Evolutionary conservation across 2,329 filamentous ascomycete species (phyloP), one percentile per base, ranked within the genome.

Genomic region (Ophiosphaerella narmari): DNA sequence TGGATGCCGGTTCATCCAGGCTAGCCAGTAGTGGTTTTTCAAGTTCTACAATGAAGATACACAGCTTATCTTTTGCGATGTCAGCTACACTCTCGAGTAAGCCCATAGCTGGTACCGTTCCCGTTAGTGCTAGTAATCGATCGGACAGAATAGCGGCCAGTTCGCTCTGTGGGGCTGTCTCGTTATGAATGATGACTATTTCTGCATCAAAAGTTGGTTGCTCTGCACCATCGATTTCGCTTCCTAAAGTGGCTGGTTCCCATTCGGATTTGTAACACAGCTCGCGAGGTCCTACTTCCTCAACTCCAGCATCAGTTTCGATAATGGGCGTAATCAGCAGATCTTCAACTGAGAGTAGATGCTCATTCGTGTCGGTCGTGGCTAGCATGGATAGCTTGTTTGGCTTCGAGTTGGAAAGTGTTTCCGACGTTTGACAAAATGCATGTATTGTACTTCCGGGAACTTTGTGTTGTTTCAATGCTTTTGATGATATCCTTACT

Each of bases 181-280:
- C 43, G 8, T 51, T 54, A 31, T 57, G 58, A 14, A 65, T 46
- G 29, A 65, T 57, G 1, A 50, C 32, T 7, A 62, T 46, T 21
- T 55, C 46, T 4, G 48, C 36, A 16, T 54, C 46, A 18, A 50
- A 49, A 6, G 42, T 9, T 5, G 12, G 39, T 35, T 12, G 26
- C 26, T 32, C 38, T 33, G 29, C 47, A 12, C 24, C 16, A 2
- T 51, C 39, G 9, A 39, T 14, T 31, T 48, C 36, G 26, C 38
- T 31, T 5, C 11, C 18, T 5, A 29, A 13, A 11, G 23, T 31
- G 18, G 54, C 40, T 0, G 54, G 55, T 39, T 68, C 64, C 65
- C 63, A 68, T 0, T 53, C 44, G 18, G 56, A 43, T 48, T 68
- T 70, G 48, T 67, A 70, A 52, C 64, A 68, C 7, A 68, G 56